Evolutionary conservation across 2,329 filamentous ascomycete genomes (phyloP).

Genomic region (Ceratocystis variospora): DNA sequence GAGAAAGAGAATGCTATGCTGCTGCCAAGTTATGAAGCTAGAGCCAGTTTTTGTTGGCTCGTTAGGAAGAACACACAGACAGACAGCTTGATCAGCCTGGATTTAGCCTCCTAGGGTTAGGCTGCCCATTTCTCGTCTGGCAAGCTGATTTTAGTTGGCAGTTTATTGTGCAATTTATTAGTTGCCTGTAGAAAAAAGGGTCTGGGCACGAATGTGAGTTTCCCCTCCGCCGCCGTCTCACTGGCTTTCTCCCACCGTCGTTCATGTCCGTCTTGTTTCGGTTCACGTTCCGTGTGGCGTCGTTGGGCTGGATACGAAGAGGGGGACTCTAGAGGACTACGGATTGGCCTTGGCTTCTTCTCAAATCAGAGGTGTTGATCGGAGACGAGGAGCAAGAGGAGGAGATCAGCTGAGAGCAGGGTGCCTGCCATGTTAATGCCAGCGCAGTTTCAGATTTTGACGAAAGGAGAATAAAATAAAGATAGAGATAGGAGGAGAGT

Average conservation of each 20-base stretch:
- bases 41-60: not conserved
- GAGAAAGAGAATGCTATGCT: not conserved
- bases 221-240: not conserved
- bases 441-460: slow-evolving; percentile 1
- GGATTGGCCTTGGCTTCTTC: not conserved
- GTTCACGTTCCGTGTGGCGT: slow-evolving; percentile 4
- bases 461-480: not conserved
- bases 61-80: not conserved
- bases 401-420: not conserved
- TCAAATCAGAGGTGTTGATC: not conserved
- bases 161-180: not conserved
- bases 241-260: not conserved
- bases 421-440: not conserved
- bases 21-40: not conserved
- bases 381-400: not conserved
- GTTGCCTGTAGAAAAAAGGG: not conserved
- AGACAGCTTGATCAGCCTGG: not conserved
- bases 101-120: too few species aligned
- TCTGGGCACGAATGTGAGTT: not conserved
- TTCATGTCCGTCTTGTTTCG: not conserved
- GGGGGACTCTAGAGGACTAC: not conserved
- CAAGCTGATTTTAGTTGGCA: not conserved
- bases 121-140: not conserved
- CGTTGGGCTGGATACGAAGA: not conserved
- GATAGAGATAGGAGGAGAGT: not conserved